A percentile compares a stretch with the other conserved stretches of the same genome.
These are phyloP conservation scores for Tolypocladium album DNA, from an alignment of 2,329 filamentous ascomycete species.

Conservation along the genomic window DNA sequence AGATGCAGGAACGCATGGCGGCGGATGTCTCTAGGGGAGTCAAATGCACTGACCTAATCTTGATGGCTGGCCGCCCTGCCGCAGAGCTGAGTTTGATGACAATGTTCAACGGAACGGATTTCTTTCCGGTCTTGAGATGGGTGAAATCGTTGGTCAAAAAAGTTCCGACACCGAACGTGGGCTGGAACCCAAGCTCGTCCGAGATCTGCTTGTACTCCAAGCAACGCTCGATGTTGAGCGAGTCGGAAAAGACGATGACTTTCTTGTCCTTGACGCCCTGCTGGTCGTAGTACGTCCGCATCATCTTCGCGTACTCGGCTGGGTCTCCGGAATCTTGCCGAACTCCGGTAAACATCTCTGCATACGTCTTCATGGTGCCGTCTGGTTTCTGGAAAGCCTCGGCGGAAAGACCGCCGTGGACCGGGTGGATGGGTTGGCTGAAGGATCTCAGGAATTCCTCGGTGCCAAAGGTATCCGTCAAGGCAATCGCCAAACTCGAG, in stretches of 20 bases:
- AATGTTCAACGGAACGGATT: conserved; percentile 89
- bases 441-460: conserved; percentile 81
- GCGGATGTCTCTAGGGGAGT: background rate
- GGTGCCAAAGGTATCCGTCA: conserved; percentile 96
- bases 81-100: conserved; percentile 94
- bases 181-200: conserved; percentile 69
- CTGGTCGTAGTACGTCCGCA: conserved; percentile 70
- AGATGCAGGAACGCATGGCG: background rate
- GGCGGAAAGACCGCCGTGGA: conserved; percentile 29
- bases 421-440: conserved; percentile 46
- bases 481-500: conserved; percentile 69
- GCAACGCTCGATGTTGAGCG: conserved; percentile 81
- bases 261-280: conserved; percentile 72
- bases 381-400: conserved; percentile 29
- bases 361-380: conserved; percentile 52
- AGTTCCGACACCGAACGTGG: conserved; percentile 89
- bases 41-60: conserved; percentile 51
- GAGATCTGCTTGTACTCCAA: conserved; percentile 81
- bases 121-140: conserved; percentile 60
- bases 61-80: conserved; percentile 70
- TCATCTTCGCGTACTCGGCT: conserved; percentile 63
- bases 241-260: conserved; percentile 90
- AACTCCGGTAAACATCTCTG: conserved; percentile 71
- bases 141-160: conserved; percentile 92
- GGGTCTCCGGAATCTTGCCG: conserved; percentile 89